Evolutionary conservation across 768 basidiomycete species (phyloP), one percentile per base, ranked within the genome.

Genomic region (Tricholoma sp.): DNA sequence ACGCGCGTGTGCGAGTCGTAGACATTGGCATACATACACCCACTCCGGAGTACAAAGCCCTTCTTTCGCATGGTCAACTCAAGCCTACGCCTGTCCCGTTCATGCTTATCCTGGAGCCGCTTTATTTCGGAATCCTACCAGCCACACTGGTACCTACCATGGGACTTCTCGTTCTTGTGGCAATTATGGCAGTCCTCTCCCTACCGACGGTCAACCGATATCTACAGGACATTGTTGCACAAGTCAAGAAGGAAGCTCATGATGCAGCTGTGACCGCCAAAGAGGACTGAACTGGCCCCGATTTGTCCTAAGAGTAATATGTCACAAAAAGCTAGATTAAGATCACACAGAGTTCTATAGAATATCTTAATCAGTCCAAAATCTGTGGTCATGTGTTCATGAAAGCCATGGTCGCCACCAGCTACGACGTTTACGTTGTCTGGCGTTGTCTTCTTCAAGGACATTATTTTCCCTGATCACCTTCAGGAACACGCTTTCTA

Each of bases 401-500:
- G 15, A 51, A 49, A 51, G 6, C 52, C 63, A 62, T 49, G 57
- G 52, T 29, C 60, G 61, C 59, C 65, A 59, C 60, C 59, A 56
- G 24, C 24, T 24, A 44, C 57, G 60, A 53, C 64, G 56, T 56
- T 54, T 56, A 47, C 31, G 50, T 15, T 52, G 60, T 47, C 56
- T 59, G 50, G 53, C 65, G 15, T 57, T 52, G 60, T 74, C 73
- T 57, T 74, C 75, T 63, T 87, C 85, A 11, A 68, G 61, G 2
- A 84, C 79, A 61, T 84, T 72, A 53, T 86, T 83, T 61, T 80
- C 80, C 56, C 84, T 70, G 56, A 87, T 85, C 17, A 87, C 84
- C 65, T 86, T 85, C 61, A 89, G 65, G 68, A 89, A 89, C 13
- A 86, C 84, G 58, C 83, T 88, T 68, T 89, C 88, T 59, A 89